A percentile compares a stretch with the other conserved stretches of the same genome.
Evolutionary conservation across 192 early-diverging fungal genomes (phyloP).

Genomic region (Irineochytrium annulatum): DNA sequence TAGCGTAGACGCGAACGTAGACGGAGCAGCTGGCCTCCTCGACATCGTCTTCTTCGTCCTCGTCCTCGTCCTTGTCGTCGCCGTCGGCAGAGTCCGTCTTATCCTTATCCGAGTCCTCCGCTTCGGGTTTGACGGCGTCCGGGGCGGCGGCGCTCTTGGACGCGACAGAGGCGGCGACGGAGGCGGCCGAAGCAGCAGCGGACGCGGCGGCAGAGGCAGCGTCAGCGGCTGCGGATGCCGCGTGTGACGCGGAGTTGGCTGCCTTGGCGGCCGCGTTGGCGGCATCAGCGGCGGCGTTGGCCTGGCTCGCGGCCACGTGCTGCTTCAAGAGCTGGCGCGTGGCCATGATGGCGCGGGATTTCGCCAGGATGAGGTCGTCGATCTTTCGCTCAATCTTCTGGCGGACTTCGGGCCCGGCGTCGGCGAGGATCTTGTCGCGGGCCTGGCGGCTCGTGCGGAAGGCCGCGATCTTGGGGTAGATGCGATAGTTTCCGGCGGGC

Average conservation of each 20-base stretch:
- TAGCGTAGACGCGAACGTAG: conserved; percentile 9
- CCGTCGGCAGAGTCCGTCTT: conserved; percentile 1
- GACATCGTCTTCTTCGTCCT: background rate
- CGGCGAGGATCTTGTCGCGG: background rate
- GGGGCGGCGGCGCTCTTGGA: background rate
- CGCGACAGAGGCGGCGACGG: background rate
- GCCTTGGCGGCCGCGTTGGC: background rate
- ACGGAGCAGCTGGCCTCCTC: background rate
- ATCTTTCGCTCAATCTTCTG: background rate
- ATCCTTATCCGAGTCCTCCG: conserved; percentile 1
- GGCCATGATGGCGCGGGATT: background rate
- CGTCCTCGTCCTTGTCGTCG: conserved; percentile 1
- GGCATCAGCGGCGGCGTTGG: background rate
- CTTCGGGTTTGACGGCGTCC: background rate
- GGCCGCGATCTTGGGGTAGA: conserved; percentile 2
- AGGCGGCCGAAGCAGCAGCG: no score
- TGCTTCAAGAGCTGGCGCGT: background rate
- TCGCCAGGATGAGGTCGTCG: conserved; percentile 1
- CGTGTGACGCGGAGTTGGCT: background rate
- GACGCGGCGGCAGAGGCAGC: no score
- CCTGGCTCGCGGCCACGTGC: background rate
- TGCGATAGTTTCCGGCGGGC: background rate
- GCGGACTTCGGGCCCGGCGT: background rate
- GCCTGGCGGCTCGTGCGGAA: background rate
- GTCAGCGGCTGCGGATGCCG: background rate